Conservation (phyloP, 768 basidiomycete genomes). For the Lyophyllum decastes region DNA sequence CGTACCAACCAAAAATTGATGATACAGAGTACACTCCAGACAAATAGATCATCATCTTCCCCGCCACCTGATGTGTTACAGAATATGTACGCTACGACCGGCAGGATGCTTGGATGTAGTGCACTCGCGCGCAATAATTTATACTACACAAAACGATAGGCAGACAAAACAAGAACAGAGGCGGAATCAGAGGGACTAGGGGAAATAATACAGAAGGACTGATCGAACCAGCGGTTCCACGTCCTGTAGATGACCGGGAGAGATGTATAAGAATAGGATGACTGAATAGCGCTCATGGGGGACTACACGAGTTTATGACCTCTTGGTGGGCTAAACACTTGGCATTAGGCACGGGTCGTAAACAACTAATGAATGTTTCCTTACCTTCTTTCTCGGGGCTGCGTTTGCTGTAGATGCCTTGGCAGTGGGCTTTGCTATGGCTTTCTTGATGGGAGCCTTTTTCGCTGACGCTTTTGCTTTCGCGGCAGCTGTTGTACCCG, state of each 20-base stretch:
- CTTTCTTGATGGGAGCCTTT: constrained; percentile 36
- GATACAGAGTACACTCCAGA: not conserved
- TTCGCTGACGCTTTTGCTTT: constrained; percentile 46
- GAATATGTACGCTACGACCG: constrained; percentile 20
- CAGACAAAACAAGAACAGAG: constrained; percentile 7
- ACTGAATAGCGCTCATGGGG: not conserved
- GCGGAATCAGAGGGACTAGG: not conserved
- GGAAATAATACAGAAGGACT: constrained; percentile 10
- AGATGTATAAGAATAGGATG: constrained; percentile 11
- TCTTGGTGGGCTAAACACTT: constrained; percentile 27
- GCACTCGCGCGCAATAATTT: constrained; percentile 37
- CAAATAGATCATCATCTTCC: constrained; percentile 16
- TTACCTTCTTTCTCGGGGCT: constrained; percentile 36
- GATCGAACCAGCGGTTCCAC: constrained; percentile 1
- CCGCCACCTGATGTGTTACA: constrained; percentile 18
- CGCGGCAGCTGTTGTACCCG: constrained; percentile 40
- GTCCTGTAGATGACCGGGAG: constrained; percentile 7
- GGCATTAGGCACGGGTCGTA: not conserved
- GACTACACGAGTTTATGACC: constrained; percentile 16
- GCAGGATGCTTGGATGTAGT: constrained; percentile 17
- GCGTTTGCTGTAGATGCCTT: constrained; percentile 20
- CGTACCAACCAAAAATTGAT: not conserved
- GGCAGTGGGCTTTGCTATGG: constrained; percentile 28
- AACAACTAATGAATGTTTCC: constrained; percentile 6
- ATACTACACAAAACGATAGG: constrained; percentile 33